Conservation (phyloP, 805 yeast genomes). For the Saccharomyces jurei region DNA sequence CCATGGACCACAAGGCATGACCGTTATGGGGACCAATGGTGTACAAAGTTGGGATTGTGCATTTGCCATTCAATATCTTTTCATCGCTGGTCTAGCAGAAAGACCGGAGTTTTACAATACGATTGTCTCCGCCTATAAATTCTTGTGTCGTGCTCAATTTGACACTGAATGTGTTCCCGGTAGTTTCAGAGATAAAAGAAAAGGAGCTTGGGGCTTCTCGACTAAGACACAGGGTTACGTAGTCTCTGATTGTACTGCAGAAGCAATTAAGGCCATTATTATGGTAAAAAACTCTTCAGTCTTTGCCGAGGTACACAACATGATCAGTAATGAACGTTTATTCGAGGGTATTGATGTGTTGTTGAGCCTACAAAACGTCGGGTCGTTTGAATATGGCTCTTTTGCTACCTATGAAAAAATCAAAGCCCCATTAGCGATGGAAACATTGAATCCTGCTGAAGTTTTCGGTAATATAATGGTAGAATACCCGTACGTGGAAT, state of each 20-base stretch:
- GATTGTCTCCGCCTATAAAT: slow-evolving; percentile 59
- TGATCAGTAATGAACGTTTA: slow-evolving; percentile 47
- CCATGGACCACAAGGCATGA: slow-evolving; percentile 84
- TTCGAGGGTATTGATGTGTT: slow-evolving; percentile 70
- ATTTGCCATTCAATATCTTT: slow-evolving; percentile 76
- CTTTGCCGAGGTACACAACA: slow-evolving; percentile 41
- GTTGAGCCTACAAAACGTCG: slow-evolving; percentile 68
- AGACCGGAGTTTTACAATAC: slow-evolving; percentile 54
- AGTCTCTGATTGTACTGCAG: slow-evolving; percentile 95
- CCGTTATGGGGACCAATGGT: slow-evolving; percentile 95
- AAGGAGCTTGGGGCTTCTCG: slow-evolving; percentile 94
- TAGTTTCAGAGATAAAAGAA: slow-evolving; percentile 71
- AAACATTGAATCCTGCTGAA: slow-evolving; percentile 86
- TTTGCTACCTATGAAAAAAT: slow-evolving; percentile 87
- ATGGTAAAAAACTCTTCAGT: slow-evolving; percentile 71
- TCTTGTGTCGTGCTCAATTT: slow-evolving; percentile 77
- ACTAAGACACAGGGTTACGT: slow-evolving; percentile 95
- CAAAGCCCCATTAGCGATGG: slow-evolving; percentile 71
- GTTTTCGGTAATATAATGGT: slow-evolving; percentile 98
- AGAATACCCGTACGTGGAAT: slow-evolving; percentile 96
- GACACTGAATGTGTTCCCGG: slow-evolving; percentile 69
- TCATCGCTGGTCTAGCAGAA: slow-evolving; percentile 71
- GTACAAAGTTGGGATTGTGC: slow-evolving; percentile 97
- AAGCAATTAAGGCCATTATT: slow-evolving; percentile 83
- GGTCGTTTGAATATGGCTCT: slow-evolving; percentile 76